These are phyloP conservation scores for Globisporangium ultimum DNA, from an alignment of 352 stramenopile genomes.

Conservation along the genomic window DNA sequence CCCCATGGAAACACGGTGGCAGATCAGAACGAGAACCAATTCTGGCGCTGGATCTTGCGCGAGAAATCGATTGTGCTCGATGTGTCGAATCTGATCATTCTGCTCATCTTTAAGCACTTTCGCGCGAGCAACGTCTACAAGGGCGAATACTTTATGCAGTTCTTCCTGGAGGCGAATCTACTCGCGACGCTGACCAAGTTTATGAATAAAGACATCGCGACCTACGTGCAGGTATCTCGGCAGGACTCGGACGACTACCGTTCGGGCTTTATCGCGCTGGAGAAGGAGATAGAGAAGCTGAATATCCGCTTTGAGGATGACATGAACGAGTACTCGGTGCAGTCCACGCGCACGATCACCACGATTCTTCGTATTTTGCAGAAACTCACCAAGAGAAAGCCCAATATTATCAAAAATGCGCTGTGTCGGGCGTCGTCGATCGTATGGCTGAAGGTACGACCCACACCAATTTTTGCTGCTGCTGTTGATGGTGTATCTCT, in stretches of 20 bases:
- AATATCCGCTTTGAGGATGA: conserved; percentile 64
- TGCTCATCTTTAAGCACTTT: conserved; percentile 79
- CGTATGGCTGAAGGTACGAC: conserved; percentile 70
- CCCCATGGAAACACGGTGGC: conserved; percentile 20
- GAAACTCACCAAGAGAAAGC: conserved; percentile 83
- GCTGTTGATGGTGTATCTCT: neutral
- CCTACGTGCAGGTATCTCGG: conserved; percentile 70
- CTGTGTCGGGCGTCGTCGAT: conserved; percentile 73
- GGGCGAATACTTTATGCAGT: conserved; percentile 77
- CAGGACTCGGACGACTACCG: conserved; percentile 49
- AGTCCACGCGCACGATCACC: conserved; percentile 68
- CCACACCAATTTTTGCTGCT: neutral
- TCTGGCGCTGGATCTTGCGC: conserved; percentile 82
- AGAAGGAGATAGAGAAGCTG: conserved; percentile 57
- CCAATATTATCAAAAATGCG: conserved; percentile 81
- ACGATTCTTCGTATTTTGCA: conserved; percentile 77
- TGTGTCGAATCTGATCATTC: conserved; percentile 55
- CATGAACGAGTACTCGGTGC: conserved; percentile 64
- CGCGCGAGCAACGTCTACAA: conserved; percentile 71
- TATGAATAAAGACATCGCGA: conserved; percentile 83
- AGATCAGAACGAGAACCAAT: conserved; percentile 57
- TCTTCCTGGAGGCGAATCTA: conserved; percentile 75
- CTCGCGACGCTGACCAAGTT: conserved; percentile 78
- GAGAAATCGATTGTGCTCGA: conserved; percentile 80
- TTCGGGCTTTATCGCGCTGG: conserved; percentile 53